Conservation (phyloP, 257 asterid species). For the Nicotiana otophora region DNA sequence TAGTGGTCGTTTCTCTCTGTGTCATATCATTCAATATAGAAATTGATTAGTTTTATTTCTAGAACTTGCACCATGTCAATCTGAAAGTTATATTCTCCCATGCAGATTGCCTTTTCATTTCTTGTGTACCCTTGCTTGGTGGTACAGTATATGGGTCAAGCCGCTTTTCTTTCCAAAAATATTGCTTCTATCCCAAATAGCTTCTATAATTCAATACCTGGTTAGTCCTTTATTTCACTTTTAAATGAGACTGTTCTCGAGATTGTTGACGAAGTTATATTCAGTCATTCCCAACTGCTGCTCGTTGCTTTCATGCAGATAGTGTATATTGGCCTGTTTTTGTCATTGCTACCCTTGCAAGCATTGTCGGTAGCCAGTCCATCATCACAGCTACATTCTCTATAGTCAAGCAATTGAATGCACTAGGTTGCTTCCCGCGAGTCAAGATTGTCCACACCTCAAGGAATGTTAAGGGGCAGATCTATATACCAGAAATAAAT, state of each 20-base stretch:
- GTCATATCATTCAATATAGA: background rate
- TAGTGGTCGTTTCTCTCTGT: background rate
- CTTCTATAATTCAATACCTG: slow-evolving; percentile 9
- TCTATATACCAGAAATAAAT: slow-evolving; percentile 69
- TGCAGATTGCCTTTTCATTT: slow-evolving; percentile 73
- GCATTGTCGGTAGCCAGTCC: slow-evolving; percentile 71
- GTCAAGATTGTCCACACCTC: slow-evolving; percentile 81
- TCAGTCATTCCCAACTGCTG: background rate
- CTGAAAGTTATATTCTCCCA: slow-evolving; percentile 8
- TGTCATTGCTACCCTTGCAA: slow-evolving; percentile 59
- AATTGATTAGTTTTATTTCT: background rate
- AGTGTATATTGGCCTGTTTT: slow-evolving; percentile 68
- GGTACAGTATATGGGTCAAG: slow-evolving; percentile 95
- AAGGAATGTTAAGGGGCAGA: slow-evolving; percentile 62
- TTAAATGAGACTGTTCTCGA: background rate
- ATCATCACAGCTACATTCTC: slow-evolving; percentile 71
- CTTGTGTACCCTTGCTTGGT: slow-evolving; percentile 86
- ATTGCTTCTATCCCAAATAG: background rate
- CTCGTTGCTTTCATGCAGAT: slow-evolving; percentile 30
- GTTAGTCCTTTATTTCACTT: slow-evolving; percentile 7
- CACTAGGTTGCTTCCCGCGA: slow-evolving; percentile 72
- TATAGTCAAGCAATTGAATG: slow-evolving; percentile 66
- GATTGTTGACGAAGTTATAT: background rate
- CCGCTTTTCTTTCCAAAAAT: slow-evolving; percentile 51
- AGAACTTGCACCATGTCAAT: background rate